Base-by-base conservation (phyloP, 2,329 filamentous ascomycete species). In the Sporothrix mexicana region DNA sequence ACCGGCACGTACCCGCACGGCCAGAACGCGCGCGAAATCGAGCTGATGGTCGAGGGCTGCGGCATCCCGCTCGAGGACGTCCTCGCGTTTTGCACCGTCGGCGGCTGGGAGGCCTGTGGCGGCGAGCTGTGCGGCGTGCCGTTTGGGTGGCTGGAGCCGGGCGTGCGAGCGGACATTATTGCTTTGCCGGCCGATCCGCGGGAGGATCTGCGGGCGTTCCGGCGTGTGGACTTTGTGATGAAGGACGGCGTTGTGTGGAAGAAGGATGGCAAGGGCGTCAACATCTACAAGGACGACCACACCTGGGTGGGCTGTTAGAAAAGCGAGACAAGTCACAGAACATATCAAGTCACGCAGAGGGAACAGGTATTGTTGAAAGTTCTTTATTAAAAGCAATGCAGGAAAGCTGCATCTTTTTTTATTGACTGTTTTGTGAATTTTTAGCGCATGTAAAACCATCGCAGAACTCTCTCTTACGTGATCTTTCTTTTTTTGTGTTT, bases 61-160 rank as follows among this genome's bases (percentile, higher is more conserved):
- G 87, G 86, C 0, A 78, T 89, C 1, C 83, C 85, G 0, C 73
- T 88, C 0, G 82, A 80, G 36, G 85, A 88, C 57, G 84, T 86
- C 0, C 78, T 89, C 43, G 82, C 84, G 72, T 83, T 85, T 4
- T 83, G 82, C 15, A 88, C 84, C 6, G 74, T 88, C 2, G 83
- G 83, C 25, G 88, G 87, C 0, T 89, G 87, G 86, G 83, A 88
- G 73, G 82, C 85, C 7, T 89, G 87, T 74, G 87, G 87, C 0
- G 83, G 81, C 2, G 84, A 88, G 47, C 80, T 82, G 66, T 86
- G 84, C 73, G 87, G 87, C 0, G 81, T 83, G 70, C 79, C 81
- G 23, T 89, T 89, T 77, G 87, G 87, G 1, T 85, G 82, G 79
- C 77, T 88, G 36, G 85, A 85, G 69, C 78, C 82, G 68, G 87